phyloP scores from a whole-genome alignment of 1,139 yeast genomes.

The Magnusiomyces suaveolens region DNA sequence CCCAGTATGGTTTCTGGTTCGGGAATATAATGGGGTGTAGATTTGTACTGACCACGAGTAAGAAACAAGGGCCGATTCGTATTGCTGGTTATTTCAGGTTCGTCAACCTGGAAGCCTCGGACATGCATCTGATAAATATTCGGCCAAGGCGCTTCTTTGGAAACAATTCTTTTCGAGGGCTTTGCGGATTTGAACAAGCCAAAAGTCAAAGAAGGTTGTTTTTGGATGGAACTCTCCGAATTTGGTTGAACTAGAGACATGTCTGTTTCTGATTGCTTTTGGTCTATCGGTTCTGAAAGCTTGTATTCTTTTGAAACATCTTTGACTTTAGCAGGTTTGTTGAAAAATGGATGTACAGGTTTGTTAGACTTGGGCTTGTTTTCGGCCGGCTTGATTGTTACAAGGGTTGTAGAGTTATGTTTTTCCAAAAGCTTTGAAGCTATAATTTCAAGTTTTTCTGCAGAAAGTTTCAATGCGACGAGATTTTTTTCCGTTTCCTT shows the following conservation, averaged over 20 bases:
- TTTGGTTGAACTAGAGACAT: neutral
- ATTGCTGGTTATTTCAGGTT: neutral
- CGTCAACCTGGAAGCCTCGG: conserved; percentile 1
- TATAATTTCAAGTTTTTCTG: neutral
- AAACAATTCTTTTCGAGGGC: neutral
- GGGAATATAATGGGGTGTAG: neutral
- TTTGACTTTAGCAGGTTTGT: conserved; percentile 9
- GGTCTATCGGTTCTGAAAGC: neutral
- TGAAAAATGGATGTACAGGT: conserved; percentile 21
- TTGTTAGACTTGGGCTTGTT: conserved; percentile 8
- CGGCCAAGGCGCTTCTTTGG: conserved; percentile 11
- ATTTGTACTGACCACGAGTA: neutral
- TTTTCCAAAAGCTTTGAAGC: neutral
- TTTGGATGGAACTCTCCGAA: neutral
- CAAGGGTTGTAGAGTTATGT: neutral
- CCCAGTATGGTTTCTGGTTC: neutral
- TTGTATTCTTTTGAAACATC: too few relatives aligned
- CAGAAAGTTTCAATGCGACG: neutral
- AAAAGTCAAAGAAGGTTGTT: neutral
- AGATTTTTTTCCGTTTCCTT: neutral
- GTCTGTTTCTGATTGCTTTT: neutral
- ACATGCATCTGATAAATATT: conserved; percentile 9
- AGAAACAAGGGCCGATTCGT: neutral
- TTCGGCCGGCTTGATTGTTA: neutral
- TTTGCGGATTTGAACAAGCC: neutral